Percentiles rank a stretch among this genome's conserved stretches.
Evolutionary conservation across 2,329 filamentous ascomycete species (phyloP).

Genomic region (Didymella sp.): DNA sequence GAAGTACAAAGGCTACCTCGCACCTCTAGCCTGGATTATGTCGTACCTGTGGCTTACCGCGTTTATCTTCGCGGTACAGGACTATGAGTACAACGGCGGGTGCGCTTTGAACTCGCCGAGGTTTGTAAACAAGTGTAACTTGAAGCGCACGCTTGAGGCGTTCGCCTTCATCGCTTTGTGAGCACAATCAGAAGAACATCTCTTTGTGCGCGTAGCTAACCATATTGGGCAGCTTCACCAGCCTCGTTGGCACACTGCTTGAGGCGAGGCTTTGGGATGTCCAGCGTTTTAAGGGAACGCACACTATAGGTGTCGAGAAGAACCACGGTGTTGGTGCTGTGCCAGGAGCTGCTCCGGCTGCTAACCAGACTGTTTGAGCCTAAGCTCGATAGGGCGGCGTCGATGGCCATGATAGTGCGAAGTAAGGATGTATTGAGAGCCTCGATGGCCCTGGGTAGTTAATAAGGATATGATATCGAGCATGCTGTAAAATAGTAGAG

Average conservation of each 20-base stretch:
- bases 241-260: conserved; percentile 26
- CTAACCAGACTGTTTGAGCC: neutral
- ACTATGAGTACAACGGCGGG: conserved; percentile 25
- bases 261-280: conserved; percentile 29
- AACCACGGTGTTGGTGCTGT: conserved; percentile 5
- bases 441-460: neutral
- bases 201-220: neutral
- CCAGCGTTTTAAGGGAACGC: conserved; percentile 20
- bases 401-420: too few species aligned
- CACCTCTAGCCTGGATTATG: conserved; percentile 27
- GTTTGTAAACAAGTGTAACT: conserved; percentile 19
- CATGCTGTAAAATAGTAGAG: neutral
- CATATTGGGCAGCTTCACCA: conserved; percentile 27
- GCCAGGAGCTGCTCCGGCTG: neutral
- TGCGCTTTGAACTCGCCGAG: conserved; percentile 21
- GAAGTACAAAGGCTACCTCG: conserved; percentile 32
- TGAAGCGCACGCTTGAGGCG: conserved; percentile 32
- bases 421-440: too few species aligned
- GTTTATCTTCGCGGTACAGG: conserved; percentile 34
- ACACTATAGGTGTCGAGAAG: neutral
- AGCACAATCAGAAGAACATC: neutral
- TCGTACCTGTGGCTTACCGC: conserved; percentile 38
- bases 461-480: neutral
- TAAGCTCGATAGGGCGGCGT: too few species aligned
- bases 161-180: conserved; percentile 38